These are phyloP conservation scores for Noccaea caerulescens DNA, from an alignment of 345 rosid species.

Conservation along the genomic window DNA sequence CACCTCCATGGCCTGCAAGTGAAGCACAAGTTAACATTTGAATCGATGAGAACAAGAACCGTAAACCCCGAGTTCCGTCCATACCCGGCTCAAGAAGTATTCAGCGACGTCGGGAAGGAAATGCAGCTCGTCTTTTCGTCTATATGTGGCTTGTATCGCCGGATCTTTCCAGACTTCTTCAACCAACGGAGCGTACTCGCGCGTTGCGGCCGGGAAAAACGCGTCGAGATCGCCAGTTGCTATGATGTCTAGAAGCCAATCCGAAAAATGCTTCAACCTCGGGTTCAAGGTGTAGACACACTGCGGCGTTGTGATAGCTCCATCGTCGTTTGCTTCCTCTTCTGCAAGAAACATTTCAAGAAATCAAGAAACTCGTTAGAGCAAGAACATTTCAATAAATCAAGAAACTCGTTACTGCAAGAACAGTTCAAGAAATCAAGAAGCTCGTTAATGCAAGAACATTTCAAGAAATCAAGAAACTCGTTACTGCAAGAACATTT, in stretches of 20 bases:
- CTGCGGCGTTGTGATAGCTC: slow-evolving; percentile 43
- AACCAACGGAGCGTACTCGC: slow-evolving; percentile 96
- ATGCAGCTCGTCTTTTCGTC: slow-evolving; percentile 90
- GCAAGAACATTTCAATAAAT: too few relatives aligned
- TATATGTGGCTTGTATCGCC: slow-evolving; percentile 88
- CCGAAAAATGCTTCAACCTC: slow-evolving; percentile 94
- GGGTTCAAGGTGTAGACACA: slow-evolving; percentile 81
- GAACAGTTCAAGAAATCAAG: too few relatives aligned
- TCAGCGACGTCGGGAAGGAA: slow-evolving; percentile 95
- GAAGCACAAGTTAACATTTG: slow-evolving; percentile 21
- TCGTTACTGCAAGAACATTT: background rate
- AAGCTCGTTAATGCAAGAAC: too few relatives aligned
- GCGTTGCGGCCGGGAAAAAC: slow-evolving; percentile 98
- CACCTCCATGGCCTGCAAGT: slow-evolving; percentile 88
- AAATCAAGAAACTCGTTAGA: too few relatives aligned
- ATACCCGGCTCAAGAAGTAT: slow-evolving; percentile 92
- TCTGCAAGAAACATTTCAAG: slow-evolving; percentile 49
- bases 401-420: too few relatives aligned
- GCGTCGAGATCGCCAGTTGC: slow-evolving; percentile 99
- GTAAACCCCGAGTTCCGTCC: background rate
- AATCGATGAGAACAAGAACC: background rate
- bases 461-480: too few relatives aligned
- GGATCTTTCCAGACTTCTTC: slow-evolving; percentile 99
- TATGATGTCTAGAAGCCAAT: slow-evolving; percentile 96
- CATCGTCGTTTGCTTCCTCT: slow-evolving; percentile 49